Evolutionary conservation across 768 basidiomycete species (phyloP).

Genomic region (Amylocystis lapponica): DNA sequence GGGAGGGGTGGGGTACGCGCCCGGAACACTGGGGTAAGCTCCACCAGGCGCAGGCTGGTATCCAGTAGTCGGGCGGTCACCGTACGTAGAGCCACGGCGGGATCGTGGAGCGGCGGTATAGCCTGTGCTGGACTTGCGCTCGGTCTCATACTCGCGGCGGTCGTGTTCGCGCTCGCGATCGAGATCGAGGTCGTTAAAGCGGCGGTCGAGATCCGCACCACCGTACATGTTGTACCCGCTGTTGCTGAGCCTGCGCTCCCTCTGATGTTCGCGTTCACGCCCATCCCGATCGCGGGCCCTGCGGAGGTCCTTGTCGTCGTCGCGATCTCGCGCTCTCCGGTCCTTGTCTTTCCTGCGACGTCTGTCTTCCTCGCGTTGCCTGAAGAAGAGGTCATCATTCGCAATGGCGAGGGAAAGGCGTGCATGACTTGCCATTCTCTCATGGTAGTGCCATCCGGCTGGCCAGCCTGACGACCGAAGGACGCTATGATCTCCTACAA

Average conservation of each 20-base stretch:
- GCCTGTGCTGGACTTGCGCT: constrained; percentile 10
- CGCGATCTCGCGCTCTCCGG: constrained; percentile 15
- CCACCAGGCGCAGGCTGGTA: constrained; percentile 15
- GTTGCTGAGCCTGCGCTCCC: constrained; percentile 10
- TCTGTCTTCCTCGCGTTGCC: constrained; percentile 39
- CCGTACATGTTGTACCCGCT: constrained; percentile 14
- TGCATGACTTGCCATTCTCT: background rate
- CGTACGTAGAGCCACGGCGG: constrained; percentile 14
- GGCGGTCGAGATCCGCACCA: constrained; percentile 34
- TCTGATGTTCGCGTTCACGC: constrained; percentile 35
- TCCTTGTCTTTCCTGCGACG: constrained; percentile 47
- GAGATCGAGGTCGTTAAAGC: constrained; percentile 25
- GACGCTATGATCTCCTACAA: constrained; percentile 53
- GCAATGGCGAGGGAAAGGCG: background rate
- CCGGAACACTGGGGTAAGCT: constrained; percentile 12
- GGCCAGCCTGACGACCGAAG: constrained; percentile 38
- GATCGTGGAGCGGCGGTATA: constrained; percentile 11
- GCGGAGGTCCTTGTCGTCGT: constrained; percentile 41
- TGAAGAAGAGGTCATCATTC: constrained; percentile 4
- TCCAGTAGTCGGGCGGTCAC: constrained; percentile 11
- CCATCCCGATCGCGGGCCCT: constrained; percentile 54
- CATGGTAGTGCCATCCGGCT: constrained; percentile 12
- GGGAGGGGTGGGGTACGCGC: constrained; percentile 6
- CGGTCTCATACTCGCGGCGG: constrained; percentile 10
- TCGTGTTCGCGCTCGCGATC: constrained; percentile 15